Conservation (phyloP, 208 protist genomes). For the Herpetomonas tarakana region DNA sequence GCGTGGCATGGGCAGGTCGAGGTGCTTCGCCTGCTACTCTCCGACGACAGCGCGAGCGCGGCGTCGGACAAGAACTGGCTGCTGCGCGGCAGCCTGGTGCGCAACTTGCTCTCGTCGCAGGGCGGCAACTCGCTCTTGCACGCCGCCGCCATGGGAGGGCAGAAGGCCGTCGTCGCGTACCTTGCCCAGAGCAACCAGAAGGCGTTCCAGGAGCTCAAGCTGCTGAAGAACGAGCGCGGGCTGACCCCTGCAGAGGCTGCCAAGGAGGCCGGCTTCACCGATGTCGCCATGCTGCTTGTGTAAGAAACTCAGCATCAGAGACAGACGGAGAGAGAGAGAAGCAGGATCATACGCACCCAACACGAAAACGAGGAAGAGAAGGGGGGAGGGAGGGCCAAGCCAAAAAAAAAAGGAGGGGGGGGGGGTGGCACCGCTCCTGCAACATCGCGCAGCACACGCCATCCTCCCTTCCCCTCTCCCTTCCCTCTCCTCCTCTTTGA, state of each 20-base stretch:
- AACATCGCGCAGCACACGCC: too few species aligned
- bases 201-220: conserved; percentile 35
- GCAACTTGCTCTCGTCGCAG: conserved; percentile 31
- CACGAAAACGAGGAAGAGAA: too few species aligned
- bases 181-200: conserved; percentile 54
- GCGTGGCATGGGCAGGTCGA: conserved; percentile 72
- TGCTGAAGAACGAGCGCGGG: conserved; percentile 38
- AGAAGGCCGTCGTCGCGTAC: conserved; percentile 54
- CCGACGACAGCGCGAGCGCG: conserved; percentile 12
- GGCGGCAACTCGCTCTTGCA: conserved; percentile 81
- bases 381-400: too few species aligned
- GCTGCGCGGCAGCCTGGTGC: conserved; percentile 39
- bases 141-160: conserved; percentile 56
- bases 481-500: too few species aligned
- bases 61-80: not conserved
- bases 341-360: conserved; percentile 2
- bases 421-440: too few species aligned
- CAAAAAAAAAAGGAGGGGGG: too few species aligned
- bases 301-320: conserved; percentile 12
- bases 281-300: conserved; percentile 49
- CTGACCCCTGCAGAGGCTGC: conserved; percentile 70
- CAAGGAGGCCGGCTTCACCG: conserved; percentile 59
- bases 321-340: not conserved
- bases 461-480: too few species aligned
- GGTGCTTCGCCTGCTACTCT: conserved; percentile 63